Evolutionary conservation across 176 grass and related monocot species (phyloP), one percentile per base, ranked within the genome.

Genomic region (Bromus sterilis): DNA sequence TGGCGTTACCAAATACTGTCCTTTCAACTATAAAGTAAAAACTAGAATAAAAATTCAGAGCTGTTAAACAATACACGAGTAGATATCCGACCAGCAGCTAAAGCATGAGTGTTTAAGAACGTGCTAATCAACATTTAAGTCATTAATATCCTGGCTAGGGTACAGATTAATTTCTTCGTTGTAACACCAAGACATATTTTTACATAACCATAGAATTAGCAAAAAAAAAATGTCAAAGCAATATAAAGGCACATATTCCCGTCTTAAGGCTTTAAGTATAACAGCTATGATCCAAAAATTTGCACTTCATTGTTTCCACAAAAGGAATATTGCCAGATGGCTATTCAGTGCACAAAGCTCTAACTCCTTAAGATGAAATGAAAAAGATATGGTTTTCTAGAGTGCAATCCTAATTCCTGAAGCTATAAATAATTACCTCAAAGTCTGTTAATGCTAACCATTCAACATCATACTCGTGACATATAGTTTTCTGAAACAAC

Each of bases 21-120:
- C 21, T 80, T 86, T 76, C 35, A 60, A 82, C 33, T 71, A 53
- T 71, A 43, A 81, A 82, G 30, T 35, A 57, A 11, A 35, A 26
- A 82, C 39, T 35, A 57, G 18, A 35, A 26, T 42, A 6, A 65
- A 24, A 66, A 64, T 83, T 62, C 31, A 83, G 41, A 74, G 37
- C 18, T 74, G 29, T 31, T 76, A 55, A 65, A 74, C 36, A 83
- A 76, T 37, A 35, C 44, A 43, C 10, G 31, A 20, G 32, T 36
- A 75, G n/a, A 66, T 55, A n/a, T 53, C 26, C 31, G 5, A 21
- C 33, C 51, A 81, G 48, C 65, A 84, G 72, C 46, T 51, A 57
- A 66, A 84, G 29, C 46, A 59, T 57, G 74, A 11, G 46, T 21
- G 20, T 37, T 41, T 62, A 40, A 56, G 68, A 71, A 56, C 4